Base-by-base conservation (phyloP, 2,329 filamentous ascomycete species). In the Pestalotiopsis sp. region DNA sequence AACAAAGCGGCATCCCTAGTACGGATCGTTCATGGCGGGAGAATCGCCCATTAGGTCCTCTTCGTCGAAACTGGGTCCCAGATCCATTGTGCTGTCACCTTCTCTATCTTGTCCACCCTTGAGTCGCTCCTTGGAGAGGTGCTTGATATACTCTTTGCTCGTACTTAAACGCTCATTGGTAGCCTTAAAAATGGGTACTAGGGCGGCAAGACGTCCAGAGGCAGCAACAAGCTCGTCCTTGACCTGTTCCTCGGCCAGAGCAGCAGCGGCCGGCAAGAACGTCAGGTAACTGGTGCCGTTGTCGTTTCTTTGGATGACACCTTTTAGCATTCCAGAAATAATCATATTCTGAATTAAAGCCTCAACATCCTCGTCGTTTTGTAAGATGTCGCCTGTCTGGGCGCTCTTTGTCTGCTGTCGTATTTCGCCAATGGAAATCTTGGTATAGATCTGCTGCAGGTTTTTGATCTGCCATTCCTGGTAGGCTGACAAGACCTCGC, bases 401-500 rank as follows among this genome's bases (percentile, higher is more conserved):
- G 85, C 88, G 71, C 84, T 88, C 64, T 82, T 81, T 0, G 89
- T 90, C 57, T 80, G 78, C 27, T 78, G 73, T 57, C 85, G 83
- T 23, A 91, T 78, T 73, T 89, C 84, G 20, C 83, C 73, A 39
- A 91, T 82, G 17, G 86, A 85, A 41, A 91, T 82, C 70, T 87
- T 87, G 66, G 81, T 82, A 77, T 95, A 98, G 3, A 93, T 90
- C 66, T 88, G 87, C 59, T 91, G 90, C 31, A 98, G 84, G 69
- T 90, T 90, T 41, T 91, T 84, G 68, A 98, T 88, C 69, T 92
- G 90, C 82, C 92, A 94, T 74, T 90, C 90, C 73, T 92, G 90
- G 76, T 95, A 93, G 11, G 92, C 90, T 23, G 87, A 82, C 52
- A 92, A 78, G 12, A 95, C 90, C 77, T 93, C 89, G 4, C 84